phyloP scores from a whole-genome alignment of 2,329 filamentous ascomycete species.

The Cyphellophora europaea region DNA sequence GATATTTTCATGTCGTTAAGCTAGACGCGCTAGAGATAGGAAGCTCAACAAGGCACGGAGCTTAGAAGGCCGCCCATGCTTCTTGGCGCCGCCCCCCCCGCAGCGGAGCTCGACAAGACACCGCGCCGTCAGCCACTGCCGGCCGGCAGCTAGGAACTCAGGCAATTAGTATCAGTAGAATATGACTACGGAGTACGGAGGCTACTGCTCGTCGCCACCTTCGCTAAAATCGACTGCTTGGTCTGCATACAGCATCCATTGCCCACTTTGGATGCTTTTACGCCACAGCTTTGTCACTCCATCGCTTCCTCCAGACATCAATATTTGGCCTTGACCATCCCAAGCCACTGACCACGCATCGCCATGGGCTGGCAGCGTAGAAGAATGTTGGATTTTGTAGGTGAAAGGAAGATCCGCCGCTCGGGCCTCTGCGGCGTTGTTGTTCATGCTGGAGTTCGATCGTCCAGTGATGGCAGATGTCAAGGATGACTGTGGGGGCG shows the following conservation, averaged over 20 bases:
- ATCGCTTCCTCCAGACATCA: slow-evolving; percentile 17
- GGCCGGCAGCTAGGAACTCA: too few relatives aligned
- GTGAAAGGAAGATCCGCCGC: background rate
- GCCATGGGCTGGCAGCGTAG: slow-evolving; percentile 8
- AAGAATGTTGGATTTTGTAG: slow-evolving; percentile 1
- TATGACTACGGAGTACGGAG: slow-evolving; percentile 1
- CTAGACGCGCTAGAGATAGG: too few relatives aligned
- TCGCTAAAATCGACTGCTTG: slow-evolving; percentile 8
- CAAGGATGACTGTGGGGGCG: slow-evolving; percentile 14
- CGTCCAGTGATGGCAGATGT: slow-evolving; percentile 18
- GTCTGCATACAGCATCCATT: slow-evolving; percentile 14
- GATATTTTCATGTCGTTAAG: too few relatives aligned
- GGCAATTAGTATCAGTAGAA: too few relatives aligned
- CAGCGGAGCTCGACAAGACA: too few relatives aligned
- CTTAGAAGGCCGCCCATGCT: too few relatives aligned
- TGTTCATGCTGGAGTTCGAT: background rate
- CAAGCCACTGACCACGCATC: slow-evolving; percentile 18
- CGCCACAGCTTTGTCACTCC: slow-evolving; percentile 14
- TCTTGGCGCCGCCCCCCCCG: too few relatives aligned
- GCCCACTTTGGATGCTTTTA: slow-evolving; percentile 8
- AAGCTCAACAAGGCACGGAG: too few relatives aligned
- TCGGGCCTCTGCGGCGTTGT: background rate
- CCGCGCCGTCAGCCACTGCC: too few relatives aligned
- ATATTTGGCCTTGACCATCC: slow-evolving; percentile 15
- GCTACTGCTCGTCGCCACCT: slow-evolving; percentile 3